Evolutionary conservation across 2,329 filamentous ascomycete species (phyloP), one percentile per base, ranked within the genome.

Genomic region (Fusarium sp.): DNA sequence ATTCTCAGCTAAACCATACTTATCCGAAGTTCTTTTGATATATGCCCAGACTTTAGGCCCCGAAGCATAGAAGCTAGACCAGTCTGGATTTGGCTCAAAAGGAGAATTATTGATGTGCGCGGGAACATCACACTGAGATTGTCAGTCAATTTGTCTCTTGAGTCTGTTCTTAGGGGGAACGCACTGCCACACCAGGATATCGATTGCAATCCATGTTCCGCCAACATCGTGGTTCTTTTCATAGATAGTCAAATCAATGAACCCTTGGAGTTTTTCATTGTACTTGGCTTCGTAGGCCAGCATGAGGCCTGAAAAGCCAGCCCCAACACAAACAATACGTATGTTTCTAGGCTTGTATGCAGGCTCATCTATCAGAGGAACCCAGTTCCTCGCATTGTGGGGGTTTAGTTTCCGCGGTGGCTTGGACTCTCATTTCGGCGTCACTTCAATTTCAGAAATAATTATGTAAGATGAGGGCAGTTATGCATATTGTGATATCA

Each of bases 71-170:
- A 54, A 60, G 2, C 14, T 24, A 16, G 45, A 33, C 57, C 57
- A 60, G 7, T 53, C 48, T 5, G 57, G 57, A 16, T 60, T 60
- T 6, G 57, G 36, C 2, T 60, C 57, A n/a, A 60, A 60, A 0
- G 47, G 57, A 31, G 54, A 60, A 4, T 24, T 60, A 36, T 60
- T 54, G 8, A 60, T 60, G 20, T 60, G 57, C 6, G 57, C 57
- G 9, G 57, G 57, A 35, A 60, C 47, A 24, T 60, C 57, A 18
- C 57, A 60, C 53, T 56, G 36, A 16, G 5, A 5, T 14, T 12
- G 53, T 56, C 16, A 55, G 12, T 12, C 2, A 20, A 6, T 4
- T 8, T 16, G 1, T 4, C 3, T 20, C 6, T 1, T 6, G 15
- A 12, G 3, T 12, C 22, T 20, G 1, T 26, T 4, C 11, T 5